These are phyloP conservation scores for Ceratocystiopsis minuta DNA, from an alignment of 2,329 filamentous ascomycete species.

Conservation along the genomic window DNA sequence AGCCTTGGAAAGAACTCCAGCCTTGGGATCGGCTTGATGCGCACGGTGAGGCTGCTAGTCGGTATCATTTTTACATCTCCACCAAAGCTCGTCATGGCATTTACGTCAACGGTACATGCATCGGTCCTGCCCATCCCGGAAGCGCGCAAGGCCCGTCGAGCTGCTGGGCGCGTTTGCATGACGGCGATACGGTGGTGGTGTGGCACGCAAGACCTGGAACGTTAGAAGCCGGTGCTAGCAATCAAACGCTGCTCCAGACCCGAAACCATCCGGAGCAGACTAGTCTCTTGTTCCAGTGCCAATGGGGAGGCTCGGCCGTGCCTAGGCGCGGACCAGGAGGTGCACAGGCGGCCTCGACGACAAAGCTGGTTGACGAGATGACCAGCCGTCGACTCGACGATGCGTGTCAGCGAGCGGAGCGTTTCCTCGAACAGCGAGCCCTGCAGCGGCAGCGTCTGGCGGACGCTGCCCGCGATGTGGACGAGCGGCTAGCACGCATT, in stretches of 20 bases:
- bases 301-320: constrained; percentile 34
- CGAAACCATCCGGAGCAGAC: too few species aligned
- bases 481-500: constrained; percentile 22
- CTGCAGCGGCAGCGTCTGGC: constrained; percentile 23
- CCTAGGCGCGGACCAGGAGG: too few species aligned
- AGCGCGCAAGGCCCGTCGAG: constrained; percentile 35
- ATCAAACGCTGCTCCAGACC: too few species aligned
- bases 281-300: constrained; percentile 30
- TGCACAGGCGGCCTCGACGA: too few species aligned
- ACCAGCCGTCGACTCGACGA: constrained; percentile 29
- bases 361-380: constrained; percentile 18
- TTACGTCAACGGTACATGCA: constrained; percentile 51
- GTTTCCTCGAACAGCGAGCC: constrained; percentile 21
- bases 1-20: constrained; percentile 33
- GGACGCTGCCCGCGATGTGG: constrained; percentile 27
- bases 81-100: constrained; percentile 66
- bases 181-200: constrained; percentile 60
- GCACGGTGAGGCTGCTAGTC: constrained; percentile 25
- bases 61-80: constrained; percentile 52
- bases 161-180: constrained; percentile 51
- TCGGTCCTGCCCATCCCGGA: constrained; percentile 38
- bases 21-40: constrained; percentile 35
- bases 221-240: too few species aligned
- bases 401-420: constrained; percentile 27
- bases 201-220: constrained; percentile 26